Conservation (phyloP, 192 early-diverging fungal species). For the Thamnidium elegans region DNA sequence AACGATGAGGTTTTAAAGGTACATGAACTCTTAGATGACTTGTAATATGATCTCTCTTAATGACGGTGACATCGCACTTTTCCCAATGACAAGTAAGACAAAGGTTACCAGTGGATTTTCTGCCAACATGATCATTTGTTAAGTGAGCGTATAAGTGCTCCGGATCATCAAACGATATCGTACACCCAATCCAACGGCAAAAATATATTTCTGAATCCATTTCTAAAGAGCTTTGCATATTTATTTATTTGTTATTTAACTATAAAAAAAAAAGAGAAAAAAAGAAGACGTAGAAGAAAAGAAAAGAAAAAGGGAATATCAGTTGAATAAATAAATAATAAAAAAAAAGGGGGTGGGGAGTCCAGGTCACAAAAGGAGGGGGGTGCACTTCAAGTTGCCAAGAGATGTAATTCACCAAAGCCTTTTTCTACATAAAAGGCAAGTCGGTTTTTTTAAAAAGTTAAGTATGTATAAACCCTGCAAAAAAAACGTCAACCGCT, state of each 20-base stretch:
- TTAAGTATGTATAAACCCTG: too few relatives aligned
- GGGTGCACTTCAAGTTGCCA: too few relatives aligned
- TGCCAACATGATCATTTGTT: slow-evolving; percentile 85
- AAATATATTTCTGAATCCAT: slow-evolving; percentile 11
- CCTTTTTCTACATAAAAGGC: too few relatives aligned
- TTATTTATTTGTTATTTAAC: background rate
- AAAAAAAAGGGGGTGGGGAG: too few relatives aligned
- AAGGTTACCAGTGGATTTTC: slow-evolving; percentile 84
- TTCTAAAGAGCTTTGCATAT: slow-evolving; percentile 15
- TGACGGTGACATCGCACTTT: slow-evolving; percentile 64
- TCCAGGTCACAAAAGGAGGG: too few relatives aligned
- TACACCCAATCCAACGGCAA: slow-evolving; percentile 50
- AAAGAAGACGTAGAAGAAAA: too few relatives aligned
- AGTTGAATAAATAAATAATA: too few relatives aligned
- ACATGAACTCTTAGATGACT: slow-evolving; percentile 94
- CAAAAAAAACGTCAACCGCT: too few relatives aligned
- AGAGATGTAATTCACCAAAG: too few relatives aligned
- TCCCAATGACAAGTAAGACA: slow-evolving; percentile 90
- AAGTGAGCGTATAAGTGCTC: slow-evolving; percentile 86
- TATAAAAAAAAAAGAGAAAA: background rate
- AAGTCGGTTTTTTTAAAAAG: too few relatives aligned
- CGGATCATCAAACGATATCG: slow-evolving; percentile 66
- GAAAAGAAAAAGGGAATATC: too few relatives aligned
- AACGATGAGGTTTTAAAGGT: slow-evolving; percentile 85
- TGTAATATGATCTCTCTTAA: slow-evolving; percentile 97